Percentiles rank a stretch among this genome's conserved stretches.
Evolutionary conservation across 2,329 filamentous ascomycete species (phyloP).

Genomic region (Pseudogymnoascus sp.): DNA sequence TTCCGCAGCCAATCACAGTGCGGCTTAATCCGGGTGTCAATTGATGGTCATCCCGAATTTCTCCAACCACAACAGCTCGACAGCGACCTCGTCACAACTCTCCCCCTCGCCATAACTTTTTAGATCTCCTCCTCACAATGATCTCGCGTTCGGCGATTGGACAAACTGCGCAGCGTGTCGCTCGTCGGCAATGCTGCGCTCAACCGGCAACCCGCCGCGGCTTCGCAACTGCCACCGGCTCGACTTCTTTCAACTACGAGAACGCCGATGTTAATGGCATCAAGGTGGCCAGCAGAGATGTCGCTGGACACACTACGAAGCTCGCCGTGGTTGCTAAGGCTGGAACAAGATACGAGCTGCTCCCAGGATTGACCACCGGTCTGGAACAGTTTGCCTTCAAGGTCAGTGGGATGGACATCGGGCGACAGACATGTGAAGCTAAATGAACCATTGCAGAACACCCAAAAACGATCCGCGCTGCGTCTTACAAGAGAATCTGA

Average conservation of each 20-base stretch:
- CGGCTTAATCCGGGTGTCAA: constrained; percentile 11
- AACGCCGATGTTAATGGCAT: constrained; percentile 77
- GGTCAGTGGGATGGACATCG: constrained; percentile 36
- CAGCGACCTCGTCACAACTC: constrained; percentile 17
- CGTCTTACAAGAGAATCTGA: constrained; percentile 93
- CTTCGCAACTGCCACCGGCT: constrained; percentile 56
- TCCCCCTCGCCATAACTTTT: constrained; percentile 11
- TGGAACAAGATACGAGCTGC: constrained; percentile 84
- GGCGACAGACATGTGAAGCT: not conserved
- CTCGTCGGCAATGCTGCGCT: constrained; percentile 53
- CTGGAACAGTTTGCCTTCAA: constrained; percentile 97
- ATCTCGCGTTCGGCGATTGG: constrained; percentile 60
- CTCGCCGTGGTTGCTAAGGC: constrained; percentile 90
- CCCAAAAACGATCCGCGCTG: constrained; percentile 77
- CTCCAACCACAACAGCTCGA: constrained; percentile 15
- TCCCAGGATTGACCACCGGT: constrained; percentile 82
- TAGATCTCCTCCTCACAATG: constrained; percentile 49
- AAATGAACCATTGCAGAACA: constrained; percentile 52
- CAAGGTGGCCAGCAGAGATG: constrained; percentile 88
- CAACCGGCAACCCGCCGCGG: constrained; percentile 48
- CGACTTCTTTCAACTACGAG: constrained; percentile 78
- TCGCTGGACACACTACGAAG: constrained; percentile 80
- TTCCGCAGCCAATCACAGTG: constrained; percentile 5
- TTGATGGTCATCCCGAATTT: constrained; percentile 11
- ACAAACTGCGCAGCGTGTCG: constrained; percentile 56